Conservation (phyloP, 495 filamentous ascomycete genomes). For the Aspergillus hancockii region DNA sequence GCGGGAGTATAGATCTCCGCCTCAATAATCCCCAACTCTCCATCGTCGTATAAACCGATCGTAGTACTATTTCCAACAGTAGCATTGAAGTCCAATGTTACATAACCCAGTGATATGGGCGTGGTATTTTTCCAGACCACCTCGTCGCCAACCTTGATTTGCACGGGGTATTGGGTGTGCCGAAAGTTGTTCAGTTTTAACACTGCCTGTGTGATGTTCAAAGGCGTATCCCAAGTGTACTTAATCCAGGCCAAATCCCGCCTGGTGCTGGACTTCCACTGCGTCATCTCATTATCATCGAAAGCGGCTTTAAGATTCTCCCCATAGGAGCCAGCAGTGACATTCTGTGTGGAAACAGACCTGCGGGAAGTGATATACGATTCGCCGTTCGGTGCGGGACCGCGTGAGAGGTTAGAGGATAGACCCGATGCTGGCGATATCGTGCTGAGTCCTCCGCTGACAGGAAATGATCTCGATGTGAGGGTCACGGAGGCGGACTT, state of each 20-base stretch:
- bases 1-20: constrained; percentile 8
- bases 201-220: constrained; percentile 9
- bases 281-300: constrained; percentile 6
- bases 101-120: constrained; percentile 7
- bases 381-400: constrained; percentile 1
- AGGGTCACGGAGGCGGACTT: not conserved
- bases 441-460: not conserved
- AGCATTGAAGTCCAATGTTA: constrained; percentile 4
- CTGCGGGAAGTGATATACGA: constrained; percentile 4
- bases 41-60: not conserved
- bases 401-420: constrained; percentile 5
- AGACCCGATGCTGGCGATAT: constrained; percentile 1
- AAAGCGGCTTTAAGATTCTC: not conserved
- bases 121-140: constrained; percentile 9
- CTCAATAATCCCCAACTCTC: constrained; percentile 10
- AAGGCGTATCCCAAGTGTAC: constrained; percentile 6
- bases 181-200: constrained; percentile 8
- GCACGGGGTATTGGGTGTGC: not conserved
- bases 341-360: not conserved
- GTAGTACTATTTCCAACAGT: not conserved
- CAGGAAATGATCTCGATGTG: not conserved
- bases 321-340: constrained; percentile 12
- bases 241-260: constrained; percentile 8
- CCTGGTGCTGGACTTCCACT: constrained; percentile 5
- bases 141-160: constrained; percentile 8